Percentiles rank a stretch among this genome's conserved stretches.
Conservation (phyloP, 345 rosid species). For the Crucihimalaya himalaica region DNA sequence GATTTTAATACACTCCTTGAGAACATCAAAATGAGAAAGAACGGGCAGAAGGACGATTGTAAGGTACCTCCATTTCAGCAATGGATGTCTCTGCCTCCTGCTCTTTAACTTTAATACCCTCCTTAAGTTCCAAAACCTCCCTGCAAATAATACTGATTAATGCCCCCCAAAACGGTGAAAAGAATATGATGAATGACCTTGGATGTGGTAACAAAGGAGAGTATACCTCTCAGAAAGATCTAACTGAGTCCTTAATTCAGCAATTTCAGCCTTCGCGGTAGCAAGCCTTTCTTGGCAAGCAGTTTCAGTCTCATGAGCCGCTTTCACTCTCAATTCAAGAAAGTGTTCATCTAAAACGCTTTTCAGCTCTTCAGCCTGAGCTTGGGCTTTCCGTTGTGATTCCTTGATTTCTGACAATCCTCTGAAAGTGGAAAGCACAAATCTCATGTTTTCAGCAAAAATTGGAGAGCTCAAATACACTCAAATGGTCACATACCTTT, state of each 20-base stretch:
- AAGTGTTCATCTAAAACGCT: constrained; percentile 82
- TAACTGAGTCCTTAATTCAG: constrained; percentile 69
- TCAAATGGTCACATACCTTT: constrained; percentile 55
- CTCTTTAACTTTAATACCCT: constrained; percentile 83
- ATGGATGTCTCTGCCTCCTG: constrained; percentile 83
- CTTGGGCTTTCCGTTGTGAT: constrained; percentile 67
- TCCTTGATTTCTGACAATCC: constrained; percentile 75
- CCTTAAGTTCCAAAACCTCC: constrained; percentile 73
- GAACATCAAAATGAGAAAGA: constrained; percentile 21
- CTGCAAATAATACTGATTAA: constrained; percentile 43
- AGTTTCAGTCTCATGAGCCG: constrained; percentile 89
- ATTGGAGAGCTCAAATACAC: constrained; percentile 16
- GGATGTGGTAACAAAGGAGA: constrained; percentile 21
- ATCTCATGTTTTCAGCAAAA: constrained; percentile 16
- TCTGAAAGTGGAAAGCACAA: constrained; percentile 48
- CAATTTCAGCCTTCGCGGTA: constrained; percentile 82
- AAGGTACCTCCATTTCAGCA: constrained; percentile 83
- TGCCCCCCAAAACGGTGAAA: neutral
- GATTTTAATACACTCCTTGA: neutral
- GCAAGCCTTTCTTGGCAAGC: constrained; percentile 92
- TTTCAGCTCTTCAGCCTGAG: constrained; percentile 74
- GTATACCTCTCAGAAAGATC: constrained; percentile 77
- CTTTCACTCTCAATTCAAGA: constrained; percentile 92
- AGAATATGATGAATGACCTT: neutral
- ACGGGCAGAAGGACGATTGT: constrained; percentile 18